Evolutionary conservation across 352 stramenopile genomes (phyloP), one percentile per base, ranked within the genome.

Genomic region (Globisporangium paddicum): DNA sequence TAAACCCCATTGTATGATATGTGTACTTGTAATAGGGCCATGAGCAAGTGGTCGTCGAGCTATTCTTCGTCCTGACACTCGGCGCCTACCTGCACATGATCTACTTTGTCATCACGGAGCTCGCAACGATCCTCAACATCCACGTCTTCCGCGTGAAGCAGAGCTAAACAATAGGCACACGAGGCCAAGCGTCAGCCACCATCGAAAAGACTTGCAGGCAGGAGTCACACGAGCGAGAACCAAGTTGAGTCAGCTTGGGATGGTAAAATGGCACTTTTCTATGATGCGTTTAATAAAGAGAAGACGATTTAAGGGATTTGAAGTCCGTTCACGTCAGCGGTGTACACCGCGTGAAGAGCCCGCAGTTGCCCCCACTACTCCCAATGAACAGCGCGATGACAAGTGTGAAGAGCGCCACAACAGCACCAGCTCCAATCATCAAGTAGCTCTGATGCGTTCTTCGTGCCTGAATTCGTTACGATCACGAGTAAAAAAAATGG

Each of bases 111-210:
- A 72, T 87, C 25, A 82, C 66, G 34, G 85, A 94, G 58, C 72
- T 94, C 40, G 77, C 80, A 32, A 77, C 77, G 42, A 77, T 94
- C 32, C 78, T 94, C 23, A 73, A 72, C 52, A 94, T 93, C 60
- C 76, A 72, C 55, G 85, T 94, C 55, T 94, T 94, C 69, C 89
- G 79, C 65, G 83, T 89, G 55, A 90, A 92, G 73, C 62, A 92
- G 34, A 55, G 46, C 48, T 79, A 66, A 49, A 46, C n/a, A 34
- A 30, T n/a, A n/a, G 9, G 26, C 45, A 51, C 16, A n/a, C 19
- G n/a, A 21, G n/a, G n/a, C 13, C 28, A 18, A 46, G 44, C n/a
- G 19, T n/a, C n/a, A 19, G 1, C 10, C 16, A 25, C 7, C 7
- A 49, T 49, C 23, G 42, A 51, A 6, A 35, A 25, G 50, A 40